Evolutionary conservation across 2,329 filamentous ascomycete species (phyloP).

Genomic region (Fusarium xyrophilum): DNA sequence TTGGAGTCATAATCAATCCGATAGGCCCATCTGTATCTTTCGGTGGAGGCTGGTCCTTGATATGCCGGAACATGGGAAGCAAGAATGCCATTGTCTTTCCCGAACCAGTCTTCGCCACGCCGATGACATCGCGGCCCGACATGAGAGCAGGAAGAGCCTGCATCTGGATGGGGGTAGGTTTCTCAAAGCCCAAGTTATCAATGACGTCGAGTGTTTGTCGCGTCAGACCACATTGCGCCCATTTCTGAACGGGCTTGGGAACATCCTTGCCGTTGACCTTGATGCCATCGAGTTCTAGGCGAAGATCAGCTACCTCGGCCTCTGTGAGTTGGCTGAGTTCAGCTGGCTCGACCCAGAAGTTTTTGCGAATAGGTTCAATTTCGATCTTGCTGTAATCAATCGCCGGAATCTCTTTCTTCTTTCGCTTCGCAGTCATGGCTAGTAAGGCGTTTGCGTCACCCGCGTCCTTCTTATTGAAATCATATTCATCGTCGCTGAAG

Average conservation of each 20-base stretch:
- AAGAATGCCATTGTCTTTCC: slow-evolving; percentile 97
- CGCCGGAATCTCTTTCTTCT: slow-evolving; percentile 93
- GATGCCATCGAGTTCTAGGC: slow-evolving; percentile 91
- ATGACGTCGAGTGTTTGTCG: slow-evolving; percentile 88
- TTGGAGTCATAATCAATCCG: slow-evolving; percentile 89
- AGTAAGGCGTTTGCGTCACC: slow-evolving; percentile 57
- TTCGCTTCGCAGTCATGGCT: slow-evolving; percentile 69
- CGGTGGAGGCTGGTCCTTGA: slow-evolving; percentile 87
- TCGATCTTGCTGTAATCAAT: slow-evolving; percentile 88
- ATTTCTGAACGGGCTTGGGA: slow-evolving; percentile 93
- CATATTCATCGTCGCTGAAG: slow-evolving; percentile 83
- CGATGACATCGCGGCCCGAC: slow-evolving; percentile 94
- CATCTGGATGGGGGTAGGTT: slow-evolving; percentile 91
- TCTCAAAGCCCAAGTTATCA: slow-evolving; percentile 79
- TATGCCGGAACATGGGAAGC: slow-evolving; percentile 96
- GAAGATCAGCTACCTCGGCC: slow-evolving; percentile 80
- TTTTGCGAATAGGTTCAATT: slow-evolving; percentile 86
- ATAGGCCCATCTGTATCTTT: slow-evolving; percentile 88
- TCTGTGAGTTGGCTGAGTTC: slow-evolving; percentile 85
- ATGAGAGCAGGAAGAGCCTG: slow-evolving; percentile 95
- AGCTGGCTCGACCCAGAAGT: slow-evolving; percentile 90
- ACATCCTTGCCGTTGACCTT: slow-evolving; percentile 89
- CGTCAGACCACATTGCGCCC: slow-evolving; percentile 92
- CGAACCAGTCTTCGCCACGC: slow-evolving; percentile 95
- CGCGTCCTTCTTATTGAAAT: slow-evolving; percentile 57